Base-by-base conservation (phyloP, 2,329 filamentous ascomycete genomes). In the Colletotrichum costaricense region DNA sequence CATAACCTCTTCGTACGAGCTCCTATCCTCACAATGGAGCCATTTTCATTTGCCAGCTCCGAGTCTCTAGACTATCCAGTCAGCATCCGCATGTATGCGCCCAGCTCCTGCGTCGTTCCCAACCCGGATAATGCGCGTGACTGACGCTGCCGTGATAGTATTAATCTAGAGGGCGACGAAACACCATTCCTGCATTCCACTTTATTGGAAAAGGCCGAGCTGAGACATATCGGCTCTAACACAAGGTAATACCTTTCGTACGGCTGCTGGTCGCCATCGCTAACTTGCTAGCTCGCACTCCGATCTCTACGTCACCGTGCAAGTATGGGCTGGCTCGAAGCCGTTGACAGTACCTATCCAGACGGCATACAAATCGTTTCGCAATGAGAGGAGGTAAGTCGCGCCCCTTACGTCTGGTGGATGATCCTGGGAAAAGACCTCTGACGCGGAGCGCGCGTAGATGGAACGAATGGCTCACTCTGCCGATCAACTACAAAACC, bases 281-380 rank as follows among this genome's bases (percentile, higher is more conserved):
- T 79, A 69, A 80, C 73, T 65, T 55, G 73, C 68, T 75, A 95
- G 94, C 82, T 87, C 93, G 0, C 86, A 93, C 80, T 98, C 95
- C 30, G 97, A 99, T 81, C 92, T 99, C 60, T 98, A 96, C 80
- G 92, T 97, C 62, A 98, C 95, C 0, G 93, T 93, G 9, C 97
- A 98, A 82, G 89, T 98, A 78, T 99, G 96, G 93, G 94, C 95
- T 14, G 95, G 97, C 78, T 98, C 95, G 33, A 99, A 99, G 81
- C 95, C 96, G 46, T 86, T 99, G 77, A 97, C 95, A 0, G 94
- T 98, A 1, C 94, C 95, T 0, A 90, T 97, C 12, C 96, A 98
- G 82, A 99, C 97, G 3, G 90, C 95, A 28, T 98, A 98, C 84
- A 98, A 95, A 80, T 86, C 94, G 8, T 98, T 99, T 81, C 95